Evolutionary conservation across 169 alveolate species (phyloP).

Genomic region (Babesia bovis): DNA sequence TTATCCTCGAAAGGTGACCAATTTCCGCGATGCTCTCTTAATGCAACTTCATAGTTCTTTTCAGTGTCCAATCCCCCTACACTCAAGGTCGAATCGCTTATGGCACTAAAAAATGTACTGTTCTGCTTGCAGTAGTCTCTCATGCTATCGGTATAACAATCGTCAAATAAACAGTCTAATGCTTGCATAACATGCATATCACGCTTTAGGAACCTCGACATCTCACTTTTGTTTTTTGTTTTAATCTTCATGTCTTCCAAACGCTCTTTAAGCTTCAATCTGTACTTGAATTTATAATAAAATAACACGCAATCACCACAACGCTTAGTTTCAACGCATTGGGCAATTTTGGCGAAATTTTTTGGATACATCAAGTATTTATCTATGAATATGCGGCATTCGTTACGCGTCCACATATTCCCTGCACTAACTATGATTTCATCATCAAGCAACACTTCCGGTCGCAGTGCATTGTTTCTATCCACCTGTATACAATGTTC

Average conservation of each 20-base stretch:
- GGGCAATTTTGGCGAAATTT: slow-evolving; percentile 84
- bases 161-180: slow-evolving; percentile 50
- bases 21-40: slow-evolving; percentile 51
- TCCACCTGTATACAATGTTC: slow-evolving; percentile 42
- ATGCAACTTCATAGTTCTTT: slow-evolving; percentile 29
- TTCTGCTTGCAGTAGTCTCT: slow-evolving; percentile 22
- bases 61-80: slow-evolving; percentile 47
- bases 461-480: slow-evolving; percentile 38
- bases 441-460: slow-evolving; percentile 50
- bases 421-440: slow-evolving; percentile 55
- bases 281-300: slow-evolving; percentile 68
- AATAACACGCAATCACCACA: slow-evolving; percentile 83
- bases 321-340: slow-evolving; percentile 80
- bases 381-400: slow-evolving; percentile 79
- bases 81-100: slow-evolving; percentile 42
- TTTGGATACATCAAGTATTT: slow-evolving; percentile 86
- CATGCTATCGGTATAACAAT: slow-evolving; percentile 48
- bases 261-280: slow-evolving; percentile 63
- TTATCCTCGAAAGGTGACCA: slow-evolving; percentile 41
- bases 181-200: slow-evolving; percentile 51
- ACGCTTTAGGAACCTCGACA: slow-evolving; percentile 53
- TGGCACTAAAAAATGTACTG: background rate
- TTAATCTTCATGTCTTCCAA: slow-evolving; percentile 38
- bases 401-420: slow-evolving; percentile 81
- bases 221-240: slow-evolving; percentile 39